phyloP scores from a whole-genome alignment of 2,329 filamentous ascomycete genomes.

The Aspergillus neotritici region DNA sequence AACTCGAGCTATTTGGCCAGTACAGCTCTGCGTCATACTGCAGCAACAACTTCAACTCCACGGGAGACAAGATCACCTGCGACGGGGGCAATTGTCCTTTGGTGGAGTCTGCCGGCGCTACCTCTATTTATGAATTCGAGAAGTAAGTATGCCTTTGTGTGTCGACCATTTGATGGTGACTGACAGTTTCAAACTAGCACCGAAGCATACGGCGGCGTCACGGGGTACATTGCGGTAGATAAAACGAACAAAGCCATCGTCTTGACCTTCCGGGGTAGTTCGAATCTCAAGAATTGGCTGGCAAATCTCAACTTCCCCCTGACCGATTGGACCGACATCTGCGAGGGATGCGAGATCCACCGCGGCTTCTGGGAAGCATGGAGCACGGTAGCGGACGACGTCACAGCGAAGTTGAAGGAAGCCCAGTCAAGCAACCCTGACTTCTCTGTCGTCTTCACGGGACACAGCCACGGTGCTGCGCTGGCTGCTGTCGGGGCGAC shows the following conservation, averaged over 20 bases:
- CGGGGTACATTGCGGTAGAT: slow-evolving; percentile 46
- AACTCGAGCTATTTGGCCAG: slow-evolving; percentile 41
- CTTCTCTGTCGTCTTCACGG: slow-evolving; percentile 41
- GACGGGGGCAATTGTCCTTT: slow-evolving; percentile 39
- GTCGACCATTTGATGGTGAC: too few species aligned
- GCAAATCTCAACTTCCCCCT: slow-evolving; percentile 23
- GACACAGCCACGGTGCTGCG: slow-evolving; percentile 47
- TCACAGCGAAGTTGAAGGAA: slow-evolving; percentile 31
- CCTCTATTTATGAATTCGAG: slow-evolving; percentile 40
- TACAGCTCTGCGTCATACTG: slow-evolving; percentile 49
- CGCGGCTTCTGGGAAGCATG: slow-evolving; percentile 45
- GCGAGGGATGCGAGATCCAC: slow-evolving; percentile 37
- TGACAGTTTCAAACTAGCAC: not conserved
- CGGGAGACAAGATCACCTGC: slow-evolving; percentile 40
- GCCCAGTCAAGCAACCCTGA: slow-evolving; percentile 34
- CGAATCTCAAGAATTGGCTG: slow-evolving; percentile 26
- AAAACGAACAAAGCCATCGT: slow-evolving; percentile 35
- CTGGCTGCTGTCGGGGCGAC: slow-evolving; percentile 43
- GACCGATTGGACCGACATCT: slow-evolving; percentile 30
- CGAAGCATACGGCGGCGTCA: slow-evolving; percentile 30
- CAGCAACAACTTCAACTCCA: slow-evolving; percentile 38
- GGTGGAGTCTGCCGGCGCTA: slow-evolving; percentile 41
- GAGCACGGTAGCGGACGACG: slow-evolving; percentile 25
- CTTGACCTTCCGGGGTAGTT: slow-evolving; percentile 32
- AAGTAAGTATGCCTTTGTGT: slow-evolving; percentile 26